Evolutionary conservation across 306 rosid genomes (phyloP).

Genomic region (Dicorynia guianensis): DNA sequence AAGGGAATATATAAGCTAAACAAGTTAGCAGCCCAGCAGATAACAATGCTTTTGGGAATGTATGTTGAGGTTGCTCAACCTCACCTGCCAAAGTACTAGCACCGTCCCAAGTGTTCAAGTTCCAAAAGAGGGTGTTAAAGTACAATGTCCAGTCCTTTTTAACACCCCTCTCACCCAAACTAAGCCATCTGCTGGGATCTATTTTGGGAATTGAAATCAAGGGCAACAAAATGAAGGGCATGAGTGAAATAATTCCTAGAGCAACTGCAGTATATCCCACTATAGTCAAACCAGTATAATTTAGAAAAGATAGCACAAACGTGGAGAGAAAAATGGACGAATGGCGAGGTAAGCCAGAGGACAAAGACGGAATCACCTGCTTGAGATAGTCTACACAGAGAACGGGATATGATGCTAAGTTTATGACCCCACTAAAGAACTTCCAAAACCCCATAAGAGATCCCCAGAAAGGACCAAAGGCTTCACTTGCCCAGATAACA

Average conservation of each 20-base stretch:
- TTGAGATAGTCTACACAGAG: constrained; percentile 49
- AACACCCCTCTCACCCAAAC: constrained; percentile 31
- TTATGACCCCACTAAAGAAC: constrained; percentile 48
- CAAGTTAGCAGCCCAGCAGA: constrained; percentile 44
- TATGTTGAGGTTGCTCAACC: constrained; percentile 40
- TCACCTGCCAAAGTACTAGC: constrained; percentile 53
- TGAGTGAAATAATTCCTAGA: constrained; percentile 42
- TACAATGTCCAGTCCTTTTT: constrained; percentile 48
- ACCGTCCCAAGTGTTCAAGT: constrained; percentile 54
- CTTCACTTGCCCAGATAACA: constrained; percentile 51
- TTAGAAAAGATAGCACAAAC: constrained; percentile 37
- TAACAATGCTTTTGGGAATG: constrained; percentile 48
- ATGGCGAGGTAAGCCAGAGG: constrained; percentile 29
- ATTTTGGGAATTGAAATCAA: constrained; percentile 45
- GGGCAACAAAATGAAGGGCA: constrained; percentile 44
- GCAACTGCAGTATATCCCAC: constrained; percentile 33
- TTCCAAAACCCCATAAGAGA: constrained; percentile 52
- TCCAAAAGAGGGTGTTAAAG: constrained; percentile 54
- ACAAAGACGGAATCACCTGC: constrained; percentile 12
- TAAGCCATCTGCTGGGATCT: constrained; percentile 47
- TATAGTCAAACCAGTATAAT: constrained; percentile 37
- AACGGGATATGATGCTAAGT: constrained; percentile 49
- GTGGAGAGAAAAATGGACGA: constrained; percentile 35
- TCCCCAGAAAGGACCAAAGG: constrained; percentile 64
- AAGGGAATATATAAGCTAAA: constrained; percentile 40